phyloP scores from a whole-genome alignment of 345 rosid genomes.

The Capsella bursapastoris region DNA sequence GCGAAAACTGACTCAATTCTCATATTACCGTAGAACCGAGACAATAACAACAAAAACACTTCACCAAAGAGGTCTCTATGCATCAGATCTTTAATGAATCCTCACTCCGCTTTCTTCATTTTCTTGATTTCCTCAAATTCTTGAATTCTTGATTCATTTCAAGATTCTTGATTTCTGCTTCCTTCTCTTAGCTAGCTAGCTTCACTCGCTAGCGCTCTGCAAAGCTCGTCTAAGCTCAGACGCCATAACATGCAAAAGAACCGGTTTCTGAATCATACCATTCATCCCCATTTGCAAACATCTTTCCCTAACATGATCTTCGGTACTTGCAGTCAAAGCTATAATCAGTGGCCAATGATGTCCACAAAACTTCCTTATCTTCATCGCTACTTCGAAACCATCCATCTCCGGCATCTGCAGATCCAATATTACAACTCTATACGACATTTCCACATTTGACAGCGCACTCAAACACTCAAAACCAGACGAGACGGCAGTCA shows the following conservation, averaged over 20 bases:
- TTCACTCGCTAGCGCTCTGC: conserved; percentile 65
- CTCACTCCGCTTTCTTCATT: background rate
- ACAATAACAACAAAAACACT: conserved; percentile 18
- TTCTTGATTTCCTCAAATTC: conserved; percentile 19
- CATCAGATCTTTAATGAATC: conserved; percentile 24
- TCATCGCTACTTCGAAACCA: conserved; percentile 85
- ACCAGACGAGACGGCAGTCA: conserved; percentile 84
- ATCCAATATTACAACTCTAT: conserved; percentile 72
- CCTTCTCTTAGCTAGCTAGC: background rate
- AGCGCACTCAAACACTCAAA: conserved; percentile 81
- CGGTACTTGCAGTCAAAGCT: conserved; percentile 88
- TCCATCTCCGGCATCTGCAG: conserved; percentile 96
- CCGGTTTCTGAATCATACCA: conserved; percentile 83
- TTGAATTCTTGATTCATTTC: background rate
- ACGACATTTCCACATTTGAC: conserved; percentile 58
- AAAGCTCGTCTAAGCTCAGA: conserved; percentile 78
- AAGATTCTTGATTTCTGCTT: conserved; percentile 20
- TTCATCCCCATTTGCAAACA: conserved; percentile 87
- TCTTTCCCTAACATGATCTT: conserved; percentile 72
- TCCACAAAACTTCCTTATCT: conserved; percentile 82
- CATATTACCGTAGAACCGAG: conserved; percentile 15
- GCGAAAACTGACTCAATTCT: conserved; percentile 8
- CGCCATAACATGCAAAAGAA: conserved; percentile 74
- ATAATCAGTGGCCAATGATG: conserved; percentile 80
- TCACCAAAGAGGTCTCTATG: conserved; percentile 20